phyloP scores from a whole-genome alignment of 805 yeast species.

The Kazachstania viticola region DNA sequence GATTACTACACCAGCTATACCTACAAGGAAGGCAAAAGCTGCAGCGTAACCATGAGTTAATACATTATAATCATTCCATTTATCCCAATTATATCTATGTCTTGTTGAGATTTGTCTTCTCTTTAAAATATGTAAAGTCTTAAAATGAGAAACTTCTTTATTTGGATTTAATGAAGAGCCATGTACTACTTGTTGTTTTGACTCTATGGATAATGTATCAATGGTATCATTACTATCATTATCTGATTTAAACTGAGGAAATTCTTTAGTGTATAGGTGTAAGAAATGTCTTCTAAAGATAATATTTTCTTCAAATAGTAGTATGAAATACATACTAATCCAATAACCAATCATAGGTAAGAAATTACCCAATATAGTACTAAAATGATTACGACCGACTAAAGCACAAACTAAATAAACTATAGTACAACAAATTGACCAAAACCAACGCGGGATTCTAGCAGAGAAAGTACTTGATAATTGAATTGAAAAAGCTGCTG shows the following conservation, averaged over 20 bases:
- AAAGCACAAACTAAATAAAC: constrained; percentile 60
- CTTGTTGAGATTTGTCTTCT: constrained; percentile 11
- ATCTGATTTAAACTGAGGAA: constrained; percentile 18
- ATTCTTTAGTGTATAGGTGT: constrained; percentile 33
- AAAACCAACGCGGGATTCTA: constrained; percentile 64
- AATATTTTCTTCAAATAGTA: constrained; percentile 59
- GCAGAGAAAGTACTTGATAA: constrained; percentile 44
- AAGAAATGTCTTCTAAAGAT: constrained; percentile 48
- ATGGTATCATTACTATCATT: constrained; percentile 1
- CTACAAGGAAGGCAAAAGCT: constrained; percentile 47
- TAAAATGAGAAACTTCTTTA: constrained; percentile 1
- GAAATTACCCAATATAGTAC: constrained; percentile 65
- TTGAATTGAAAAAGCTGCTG: constrained; percentile 73
- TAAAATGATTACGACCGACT: constrained; percentile 63
- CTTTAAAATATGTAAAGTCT: constrained; percentile 13
- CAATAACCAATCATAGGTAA: constrained; percentile 89
- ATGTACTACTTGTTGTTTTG: not conserved
- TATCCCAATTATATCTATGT: constrained; percentile 55
- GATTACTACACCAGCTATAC: constrained; percentile 71
- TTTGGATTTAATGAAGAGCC: not conserved
- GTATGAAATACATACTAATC: constrained; percentile 70
- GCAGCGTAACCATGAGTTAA: constrained; percentile 70
- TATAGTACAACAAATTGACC: constrained; percentile 53
- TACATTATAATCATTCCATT: constrained; percentile 53
- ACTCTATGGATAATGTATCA: not conserved